Conservation (phyloP, 768 basidiomycete genomes). For the Kwoniella botswanensis region DNA sequence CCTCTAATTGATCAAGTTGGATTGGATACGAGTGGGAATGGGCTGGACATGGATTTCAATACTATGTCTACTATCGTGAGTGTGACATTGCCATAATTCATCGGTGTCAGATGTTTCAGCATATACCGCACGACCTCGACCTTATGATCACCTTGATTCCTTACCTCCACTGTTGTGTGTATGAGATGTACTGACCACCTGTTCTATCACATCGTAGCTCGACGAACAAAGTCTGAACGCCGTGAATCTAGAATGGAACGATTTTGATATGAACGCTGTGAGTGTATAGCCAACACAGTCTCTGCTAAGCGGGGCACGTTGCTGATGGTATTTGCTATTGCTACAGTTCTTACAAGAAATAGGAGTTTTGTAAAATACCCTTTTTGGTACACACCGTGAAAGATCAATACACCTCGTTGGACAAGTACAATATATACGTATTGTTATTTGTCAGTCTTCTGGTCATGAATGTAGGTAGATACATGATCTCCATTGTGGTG, state of each 20-base stretch:
- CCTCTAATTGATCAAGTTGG: slow-evolving; percentile 1
- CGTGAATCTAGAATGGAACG: slow-evolving; percentile 15
- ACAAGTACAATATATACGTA: no score
- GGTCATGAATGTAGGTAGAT: no score
- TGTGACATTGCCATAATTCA: neutral
- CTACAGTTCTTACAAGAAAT: slow-evolving; percentile 4
- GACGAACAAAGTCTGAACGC: slow-evolving; percentile 6
- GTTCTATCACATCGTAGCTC: neutral
- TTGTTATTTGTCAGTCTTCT: no score
- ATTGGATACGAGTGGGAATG: neutral
- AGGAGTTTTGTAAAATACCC: neutral
- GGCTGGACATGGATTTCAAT: neutral
- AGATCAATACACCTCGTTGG: no score
- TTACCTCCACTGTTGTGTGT: neutral
- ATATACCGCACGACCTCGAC: no score
- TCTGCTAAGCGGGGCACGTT: neutral
- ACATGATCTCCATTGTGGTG: no score
- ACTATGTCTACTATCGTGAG: slow-evolving; percentile 1
- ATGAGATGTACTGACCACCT: neutral
- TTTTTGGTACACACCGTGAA: neutral
- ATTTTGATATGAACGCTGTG: slow-evolving; percentile 26
- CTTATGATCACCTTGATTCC: neutral
- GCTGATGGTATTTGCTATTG: neutral
- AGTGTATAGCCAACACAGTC: neutral
- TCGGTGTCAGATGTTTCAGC: neutral